Evolutionary conservation across 2,329 filamentous ascomycete genomes (phyloP).

Genomic region (Stenocarpella maydis): DNA sequence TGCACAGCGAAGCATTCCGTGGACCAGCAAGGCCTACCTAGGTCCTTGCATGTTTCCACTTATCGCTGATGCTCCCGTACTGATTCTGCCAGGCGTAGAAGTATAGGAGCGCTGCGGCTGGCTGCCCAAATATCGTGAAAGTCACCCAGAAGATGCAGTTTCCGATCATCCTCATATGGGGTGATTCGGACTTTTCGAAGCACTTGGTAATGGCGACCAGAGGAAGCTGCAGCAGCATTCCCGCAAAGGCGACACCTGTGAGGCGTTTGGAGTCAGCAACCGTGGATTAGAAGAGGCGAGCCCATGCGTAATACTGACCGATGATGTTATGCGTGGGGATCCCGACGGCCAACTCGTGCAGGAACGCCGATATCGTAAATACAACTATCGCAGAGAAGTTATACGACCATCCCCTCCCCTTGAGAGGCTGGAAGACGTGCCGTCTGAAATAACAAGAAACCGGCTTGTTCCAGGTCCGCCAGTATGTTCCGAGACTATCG

Average conservation of each 20-base stretch:
- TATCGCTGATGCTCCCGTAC: slow-evolving; percentile 80
- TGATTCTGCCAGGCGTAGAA: slow-evolving; percentile 99
- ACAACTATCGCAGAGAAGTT: slow-evolving; percentile 78
- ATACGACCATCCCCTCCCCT: slow-evolving; percentile 82
- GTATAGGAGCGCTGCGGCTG: slow-evolving; percentile 89
- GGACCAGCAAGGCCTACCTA: not conserved
- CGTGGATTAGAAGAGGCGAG: not conserved
- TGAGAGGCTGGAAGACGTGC: slow-evolving; percentile 88
- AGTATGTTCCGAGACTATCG: slow-evolving; percentile 84
- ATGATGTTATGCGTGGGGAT: slow-evolving; percentile 95
- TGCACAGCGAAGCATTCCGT: not conserved
- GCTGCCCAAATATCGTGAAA: slow-evolving; percentile 95
- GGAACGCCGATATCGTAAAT: slow-evolving; percentile 85
- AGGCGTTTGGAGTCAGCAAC: slow-evolving; percentile 22
- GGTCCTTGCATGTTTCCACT: slow-evolving; percentile 29
- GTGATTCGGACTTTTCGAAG: slow-evolving; percentile 79
- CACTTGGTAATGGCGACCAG: slow-evolving; percentile 83
- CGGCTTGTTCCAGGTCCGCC: slow-evolving; percentile 97
- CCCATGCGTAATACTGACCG: slow-evolving; percentile 59
- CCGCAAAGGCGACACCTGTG: slow-evolving; percentile 85
- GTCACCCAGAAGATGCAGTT: slow-evolving; percentile 97
- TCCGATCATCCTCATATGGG: slow-evolving; percentile 80
- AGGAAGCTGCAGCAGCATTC: slow-evolving; percentile 93
- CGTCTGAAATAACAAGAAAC: slow-evolving; percentile 97
- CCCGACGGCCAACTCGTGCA: slow-evolving; percentile 93